Percentiles rank a stretch among this genome's conserved stretches.
Evolutionary conservation across 1,139 yeast genomes (phyloP).

Genomic region (Saccharomycopsis hybrid): DNA sequence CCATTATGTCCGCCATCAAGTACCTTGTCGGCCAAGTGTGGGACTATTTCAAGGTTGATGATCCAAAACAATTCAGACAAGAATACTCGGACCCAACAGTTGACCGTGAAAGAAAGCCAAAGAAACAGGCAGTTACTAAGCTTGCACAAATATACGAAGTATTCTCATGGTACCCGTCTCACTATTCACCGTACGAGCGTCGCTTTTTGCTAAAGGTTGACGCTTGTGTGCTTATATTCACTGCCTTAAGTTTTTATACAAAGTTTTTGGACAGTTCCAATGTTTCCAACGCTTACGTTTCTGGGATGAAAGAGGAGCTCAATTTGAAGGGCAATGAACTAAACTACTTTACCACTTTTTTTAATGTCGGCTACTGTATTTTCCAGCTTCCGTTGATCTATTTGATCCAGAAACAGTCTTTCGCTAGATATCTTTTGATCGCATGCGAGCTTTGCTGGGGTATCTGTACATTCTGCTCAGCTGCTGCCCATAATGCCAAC

Average conservation of each 20-base stretch:
- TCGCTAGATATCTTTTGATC: constrained; percentile 49
- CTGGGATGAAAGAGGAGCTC: constrained; percentile 51
- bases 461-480: constrained; percentile 36
- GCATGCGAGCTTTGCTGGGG: constrained; percentile 31
- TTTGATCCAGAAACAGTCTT: constrained; percentile 23
- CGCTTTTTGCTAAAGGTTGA: constrained; percentile 56
- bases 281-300: constrained; percentile 62
- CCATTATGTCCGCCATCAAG: not conserved
- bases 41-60: constrained; percentile 7
- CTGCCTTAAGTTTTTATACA: constrained; percentile 53
- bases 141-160: constrained; percentile 2
- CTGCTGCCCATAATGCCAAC: constrained; percentile 34
- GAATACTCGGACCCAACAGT: constrained; percentile 3
- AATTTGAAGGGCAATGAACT: constrained; percentile 54
- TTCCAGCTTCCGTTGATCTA: constrained; percentile 6
- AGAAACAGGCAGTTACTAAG: not conserved
- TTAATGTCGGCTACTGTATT: constrained; percentile 40
- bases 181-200: constrained; percentile 30
- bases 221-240: constrained; percentile 49
- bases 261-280: constrained; percentile 57
- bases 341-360: constrained; percentile 50
- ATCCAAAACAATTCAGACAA: constrained; percentile 3
- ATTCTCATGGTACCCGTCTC: constrained; percentile 9
- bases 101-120: not conserved
- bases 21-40: not conserved